Base-by-base conservation (phyloP, 2,329 filamentous ascomycete genomes). In the Cryphonectria naterciae region DNA sequence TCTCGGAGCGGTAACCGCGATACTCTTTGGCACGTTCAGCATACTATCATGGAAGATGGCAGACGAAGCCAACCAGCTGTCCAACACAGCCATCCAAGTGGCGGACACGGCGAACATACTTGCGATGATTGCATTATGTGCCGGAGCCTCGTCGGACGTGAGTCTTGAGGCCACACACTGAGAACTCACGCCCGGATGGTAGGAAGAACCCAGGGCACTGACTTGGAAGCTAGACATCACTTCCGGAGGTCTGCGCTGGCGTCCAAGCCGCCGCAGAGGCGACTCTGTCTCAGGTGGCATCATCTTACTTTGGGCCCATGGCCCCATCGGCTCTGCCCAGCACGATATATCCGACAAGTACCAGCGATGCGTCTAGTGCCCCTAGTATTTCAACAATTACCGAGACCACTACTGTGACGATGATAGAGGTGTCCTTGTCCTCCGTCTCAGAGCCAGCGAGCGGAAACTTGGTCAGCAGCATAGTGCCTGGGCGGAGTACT, bases 61-160 rank as follows among this genome's bases (percentile, higher is more conserved):
- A 35, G 25, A 58, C 5, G 41, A 70, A 19, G 68, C 64, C 19
- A 67, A 65, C 39, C 28, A 35, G 15, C 22, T 46, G 49, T 65
- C 68, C 28, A 25, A 49, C 19, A 46, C 25, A 15, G 62, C 68
- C 13, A 69, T 67, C 41, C 25, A 43, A 28, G 54, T 35, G 49
- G 43, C 56, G 2, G 68, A 70, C 19, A 67, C 68, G 1, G 64
- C 68, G 15, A 70, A 70, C 7, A 19, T 70, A 19, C 37, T 70
- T 46, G 68, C 64, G 17, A 11, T 67, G 58, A 43, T 70, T 15
- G 68, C 64, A 5, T 25, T 70, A 6, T 70, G 68, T 46, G 64
- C 68, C 28, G 39, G 66, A 13, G 5, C 32, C n/a, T 19, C 28
- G 13, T 41, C 54, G 15, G 68, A 32, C 13, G 68, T 69, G 46